Evolutionary conservation across 2,329 filamentous ascomycete genomes (phyloP).

Genomic region (Neofusicoccum umdonicola): DNA sequence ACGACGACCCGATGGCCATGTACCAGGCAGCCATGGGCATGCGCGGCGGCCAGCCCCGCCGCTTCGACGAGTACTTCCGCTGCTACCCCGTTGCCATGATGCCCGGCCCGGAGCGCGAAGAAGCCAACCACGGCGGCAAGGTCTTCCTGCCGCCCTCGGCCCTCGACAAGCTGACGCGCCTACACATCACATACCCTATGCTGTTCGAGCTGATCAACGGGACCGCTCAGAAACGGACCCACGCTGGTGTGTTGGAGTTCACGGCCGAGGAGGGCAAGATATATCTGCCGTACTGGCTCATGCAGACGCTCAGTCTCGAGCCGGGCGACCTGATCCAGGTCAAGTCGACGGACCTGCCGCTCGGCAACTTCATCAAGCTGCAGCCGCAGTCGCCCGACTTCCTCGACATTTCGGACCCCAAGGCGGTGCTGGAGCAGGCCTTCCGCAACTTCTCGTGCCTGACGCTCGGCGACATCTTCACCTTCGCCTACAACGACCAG

Average conservation of each 20-base stretch:
- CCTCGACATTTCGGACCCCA: slow-evolving; percentile 94
- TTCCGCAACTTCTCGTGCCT: slow-evolving; percentile 95
- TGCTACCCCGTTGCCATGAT: slow-evolving; percentile 96
- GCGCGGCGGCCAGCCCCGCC: slow-evolving; percentile 57
- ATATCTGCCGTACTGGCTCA: slow-evolving; percentile 96
- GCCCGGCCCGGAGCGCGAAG: slow-evolving; percentile 80
- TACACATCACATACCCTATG: slow-evolving; percentile 97
- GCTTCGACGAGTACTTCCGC: slow-evolving; percentile 98
- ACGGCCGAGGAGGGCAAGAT: slow-evolving; percentile 96
- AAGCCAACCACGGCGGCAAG: slow-evolving; percentile 95
- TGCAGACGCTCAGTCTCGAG: slow-evolving; percentile 86
- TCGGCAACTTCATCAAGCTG: slow-evolving; percentile 90
- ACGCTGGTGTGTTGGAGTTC: slow-evolving; percentile 95
- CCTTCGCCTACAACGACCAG: slow-evolving; percentile 93
- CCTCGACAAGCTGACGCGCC: slow-evolving; percentile 89
- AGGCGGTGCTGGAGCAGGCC: slow-evolving; percentile 92
- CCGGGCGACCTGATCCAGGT: slow-evolving; percentile 93
- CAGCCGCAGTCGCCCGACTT: slow-evolving; percentile 92
- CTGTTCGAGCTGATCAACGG: slow-evolving; percentile 95
- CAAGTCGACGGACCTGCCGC: slow-evolving; percentile 87
- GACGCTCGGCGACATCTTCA: slow-evolving; percentile 91
- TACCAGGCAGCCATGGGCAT: slow-evolving; percentile 55
- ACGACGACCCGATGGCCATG: slow-evolving; percentile 54
- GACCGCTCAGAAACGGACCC: slow-evolving; percentile 65
- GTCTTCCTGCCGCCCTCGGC: slow-evolving; percentile 96